A percentile compares a stretch with the other conserved stretches of the same genome.
These are phyloP conservation scores for Cercospora janseana DNA, from an alignment of 2,329 filamentous ascomycete species.

Conservation along the genomic window DNA sequence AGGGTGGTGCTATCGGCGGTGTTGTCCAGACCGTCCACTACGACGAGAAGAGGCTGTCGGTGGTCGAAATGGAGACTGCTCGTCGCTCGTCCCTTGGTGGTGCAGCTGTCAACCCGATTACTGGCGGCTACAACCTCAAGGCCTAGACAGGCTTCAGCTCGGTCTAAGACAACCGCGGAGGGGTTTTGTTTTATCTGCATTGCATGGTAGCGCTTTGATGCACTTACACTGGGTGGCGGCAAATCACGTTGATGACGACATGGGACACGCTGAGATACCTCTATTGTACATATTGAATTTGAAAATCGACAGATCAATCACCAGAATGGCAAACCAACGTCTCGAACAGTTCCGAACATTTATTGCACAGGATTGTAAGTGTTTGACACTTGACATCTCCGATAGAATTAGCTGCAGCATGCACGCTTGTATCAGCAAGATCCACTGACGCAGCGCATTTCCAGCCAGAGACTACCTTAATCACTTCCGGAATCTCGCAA, in stretches of 20 bases:
- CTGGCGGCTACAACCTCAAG: slow-evolving; percentile 30
- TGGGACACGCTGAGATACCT: slow-evolving; percentile 1
- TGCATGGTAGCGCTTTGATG: slow-evolving; percentile 3
- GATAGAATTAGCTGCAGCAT: neutral
- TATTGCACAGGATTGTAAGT: too few species aligned
- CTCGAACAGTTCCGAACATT: neutral
- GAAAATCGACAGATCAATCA: neutral
- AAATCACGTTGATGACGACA: neutral
- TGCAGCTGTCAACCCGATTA: slow-evolving; percentile 31
- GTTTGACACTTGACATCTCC: too few species aligned
- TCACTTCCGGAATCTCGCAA: too few species aligned
- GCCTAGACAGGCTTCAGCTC: too few species aligned
- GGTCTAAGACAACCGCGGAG: too few species aligned
- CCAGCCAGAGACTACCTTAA: too few species aligned
- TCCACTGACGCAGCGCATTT: neutral
- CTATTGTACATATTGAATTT: slow-evolving; percentile 7
- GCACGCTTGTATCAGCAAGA: slow-evolving; percentile 5
- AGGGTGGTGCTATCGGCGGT: slow-evolving; percentile 37
- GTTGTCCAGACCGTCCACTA: slow-evolving; percentile 38
- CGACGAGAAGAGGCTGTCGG: slow-evolving; percentile 36
- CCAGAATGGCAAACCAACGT: neutral
- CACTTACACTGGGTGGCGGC: slow-evolving; percentile 3
- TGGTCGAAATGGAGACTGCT: slow-evolving; percentile 30
- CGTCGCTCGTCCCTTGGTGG: slow-evolving; percentile 30
- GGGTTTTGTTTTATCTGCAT: slow-evolving; percentile 2